These are phyloP conservation scores for Calonectria naviculata DNA, from an alignment of 2,329 filamentous ascomycete genomes.

Conservation along the genomic window DNA sequence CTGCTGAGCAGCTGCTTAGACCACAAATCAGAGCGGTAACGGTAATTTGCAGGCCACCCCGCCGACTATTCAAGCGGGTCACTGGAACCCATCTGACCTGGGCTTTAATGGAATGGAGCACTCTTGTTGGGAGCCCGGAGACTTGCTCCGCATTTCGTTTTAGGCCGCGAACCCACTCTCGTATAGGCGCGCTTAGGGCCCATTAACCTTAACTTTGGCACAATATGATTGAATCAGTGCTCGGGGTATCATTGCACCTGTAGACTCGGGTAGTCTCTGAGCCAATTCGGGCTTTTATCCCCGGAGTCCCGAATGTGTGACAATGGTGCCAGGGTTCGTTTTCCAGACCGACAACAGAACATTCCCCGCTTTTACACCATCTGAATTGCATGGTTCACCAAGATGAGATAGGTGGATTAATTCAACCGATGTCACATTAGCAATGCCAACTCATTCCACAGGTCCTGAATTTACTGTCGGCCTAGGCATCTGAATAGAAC, in stretches of 20 bases:
- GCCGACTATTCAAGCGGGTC: not conserved
- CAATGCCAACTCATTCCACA: not conserved
- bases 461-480: not conserved
- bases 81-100: not conserved
- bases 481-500: not conserved
- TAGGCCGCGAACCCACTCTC: not conserved
- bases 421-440: not conserved
- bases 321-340: not conserved
- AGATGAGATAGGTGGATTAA: conserved; percentile 3
- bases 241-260: not conserved
- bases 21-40: not conserved
- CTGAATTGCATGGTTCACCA: not conserved
- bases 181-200: not conserved
- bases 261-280: not conserved
- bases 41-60: not conserved
- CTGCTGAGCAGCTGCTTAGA: not conserved
- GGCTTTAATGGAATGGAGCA: not conserved
- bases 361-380: not conserved
- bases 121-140: not conserved
- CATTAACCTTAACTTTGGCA: not conserved
- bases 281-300: not conserved
- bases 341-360: not conserved
- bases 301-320: not conserved
- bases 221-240: not conserved
- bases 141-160: not conserved